phyloP scores from a whole-genome alignment of 805 yeast genomes.

The Kazachstania bromeliacearum region DNA sequence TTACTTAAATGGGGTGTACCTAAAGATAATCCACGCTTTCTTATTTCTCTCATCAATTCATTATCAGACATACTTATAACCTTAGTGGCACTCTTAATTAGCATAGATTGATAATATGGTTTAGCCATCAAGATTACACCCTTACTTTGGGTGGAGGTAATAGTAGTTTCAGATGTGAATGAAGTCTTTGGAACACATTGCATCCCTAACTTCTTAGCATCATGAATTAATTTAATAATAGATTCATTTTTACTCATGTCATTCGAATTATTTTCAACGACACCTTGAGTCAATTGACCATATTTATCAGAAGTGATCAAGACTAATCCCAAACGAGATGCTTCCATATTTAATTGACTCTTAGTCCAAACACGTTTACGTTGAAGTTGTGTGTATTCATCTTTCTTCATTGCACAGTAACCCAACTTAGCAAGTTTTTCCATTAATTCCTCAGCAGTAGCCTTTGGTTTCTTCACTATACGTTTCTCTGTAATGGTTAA shows the following conservation, averaged over 20 bases:
- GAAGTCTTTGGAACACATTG: constrained; percentile 2
- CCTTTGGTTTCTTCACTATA: neutral
- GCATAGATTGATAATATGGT: neutral
- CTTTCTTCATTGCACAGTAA: constrained; percentile 1
- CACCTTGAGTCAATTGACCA: too few species aligned
- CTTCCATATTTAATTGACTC: constrained; percentile 1
- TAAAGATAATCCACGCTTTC: neutral
- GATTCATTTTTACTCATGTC: neutral
- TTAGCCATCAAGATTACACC: constrained; percentile 3
- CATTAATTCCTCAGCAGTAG: constrained; percentile 22
- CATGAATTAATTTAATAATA: neutral
- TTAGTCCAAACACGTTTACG: neutral
- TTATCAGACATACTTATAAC: neutral
- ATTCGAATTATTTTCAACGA: too few species aligned
- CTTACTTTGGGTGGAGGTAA: neutral
- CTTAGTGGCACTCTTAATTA: constrained; percentile 2
- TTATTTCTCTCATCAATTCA: constrained; percentile 2
- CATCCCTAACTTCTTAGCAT: constrained; percentile 4
- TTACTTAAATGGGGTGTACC: neutral
- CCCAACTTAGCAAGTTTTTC: constrained; percentile 1
- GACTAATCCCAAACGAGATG: constrained; percentile 1
- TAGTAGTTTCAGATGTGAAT: neutral
- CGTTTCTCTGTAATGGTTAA: neutral
- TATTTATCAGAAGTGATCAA: too few species aligned
- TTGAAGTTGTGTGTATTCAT: constrained; percentile 2